phyloP scores from a whole-genome alignment of 164 flowering plant species.

The Tinospora cordifolia region DNA sequence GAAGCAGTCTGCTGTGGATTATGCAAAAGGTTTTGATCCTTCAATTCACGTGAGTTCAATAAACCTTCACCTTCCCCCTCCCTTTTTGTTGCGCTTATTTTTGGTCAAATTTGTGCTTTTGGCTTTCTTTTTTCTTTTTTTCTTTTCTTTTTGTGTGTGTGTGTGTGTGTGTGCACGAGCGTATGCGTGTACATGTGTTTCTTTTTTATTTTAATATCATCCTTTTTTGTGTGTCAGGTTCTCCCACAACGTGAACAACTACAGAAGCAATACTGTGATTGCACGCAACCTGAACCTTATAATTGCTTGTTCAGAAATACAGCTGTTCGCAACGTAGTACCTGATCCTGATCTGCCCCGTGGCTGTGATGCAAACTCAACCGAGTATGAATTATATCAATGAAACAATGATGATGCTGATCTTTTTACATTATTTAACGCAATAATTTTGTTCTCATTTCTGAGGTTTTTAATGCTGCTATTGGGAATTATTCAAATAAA shows the following conservation, averaged over 20 bases:
- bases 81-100: not conserved
- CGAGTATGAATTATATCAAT: conserved; percentile 50
- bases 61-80: not conserved
- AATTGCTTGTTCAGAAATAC: conserved; percentile 36
- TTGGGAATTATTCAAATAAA: not conserved
- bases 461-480: not conserved
- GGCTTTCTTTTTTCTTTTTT: too few relatives aligned
- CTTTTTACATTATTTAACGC: not conserved
- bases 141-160: too few relatives aligned
- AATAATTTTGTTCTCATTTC: not conserved
- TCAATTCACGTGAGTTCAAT: conserved; percentile 60
- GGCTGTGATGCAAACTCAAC: conserved; percentile 62
- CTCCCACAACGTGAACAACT: conserved; percentile 54
- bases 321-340: conserved; percentile 49
- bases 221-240: conserved; percentile 29
- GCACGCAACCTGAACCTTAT: conserved; percentile 38
- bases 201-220: not conserved
- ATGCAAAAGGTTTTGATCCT: conserved; percentile 62
- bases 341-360: conserved; percentile 80
- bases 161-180: not conserved
- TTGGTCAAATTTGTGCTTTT: not conserved
- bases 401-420: not conserved
- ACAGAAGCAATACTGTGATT: conserved; percentile 55
- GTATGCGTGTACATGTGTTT: too few relatives aligned
- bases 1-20: conserved; percentile 56